Evolutionary conservation across 495 filamentous ascomycete genomes (phyloP).

Genomic region (Penicillium macrosclerotiorum): DNA sequence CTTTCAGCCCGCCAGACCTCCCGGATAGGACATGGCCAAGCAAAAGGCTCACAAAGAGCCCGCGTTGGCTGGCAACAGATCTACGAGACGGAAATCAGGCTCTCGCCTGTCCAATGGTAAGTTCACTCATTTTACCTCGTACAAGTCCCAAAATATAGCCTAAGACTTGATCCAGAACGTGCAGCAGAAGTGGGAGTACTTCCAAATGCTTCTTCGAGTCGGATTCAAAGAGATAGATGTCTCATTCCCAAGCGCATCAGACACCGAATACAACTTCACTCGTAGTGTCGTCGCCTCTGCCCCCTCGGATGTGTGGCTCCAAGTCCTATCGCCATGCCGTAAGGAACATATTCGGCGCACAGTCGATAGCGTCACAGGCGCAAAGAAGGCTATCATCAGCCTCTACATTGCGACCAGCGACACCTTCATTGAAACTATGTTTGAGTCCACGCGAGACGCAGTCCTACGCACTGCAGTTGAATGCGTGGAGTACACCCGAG

Average conservation of each 20-base stretch:
- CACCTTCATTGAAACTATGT: too few relatives aligned
- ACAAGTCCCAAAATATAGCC: background rate
- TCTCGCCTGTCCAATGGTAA: slow-evolving; percentile 64
- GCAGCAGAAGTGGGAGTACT: too few relatives aligned
- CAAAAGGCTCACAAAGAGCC: slow-evolving; percentile 20
- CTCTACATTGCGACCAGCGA: slow-evolving; percentile 88
- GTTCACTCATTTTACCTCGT: slow-evolving; percentile 57
- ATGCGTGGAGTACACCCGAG: slow-evolving; percentile 72
- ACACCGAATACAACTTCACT: slow-evolving; percentile 91
- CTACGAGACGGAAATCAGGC: slow-evolving; percentile 78
- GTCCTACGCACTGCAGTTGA: slow-evolving; percentile 69
- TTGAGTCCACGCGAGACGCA: slow-evolving; percentile 71
- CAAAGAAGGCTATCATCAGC: slow-evolving; percentile 82
- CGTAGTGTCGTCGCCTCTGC: slow-evolving; percentile 67
- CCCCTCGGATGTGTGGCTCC: slow-evolving; percentile 83
- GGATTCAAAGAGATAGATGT: slow-evolving; percentile 94
- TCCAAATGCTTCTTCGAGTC: slow-evolving; percentile 77
- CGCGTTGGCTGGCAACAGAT: slow-evolving; percentile 75
- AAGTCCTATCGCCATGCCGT: slow-evolving; percentile 82
- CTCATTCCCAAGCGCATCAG: slow-evolving; percentile 80
- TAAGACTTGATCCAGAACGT: slow-evolving; percentile 70
- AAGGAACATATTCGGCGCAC: slow-evolving; percentile 79
- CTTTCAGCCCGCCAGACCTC: slow-evolving; percentile 1
- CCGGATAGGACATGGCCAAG: slow-evolving; percentile 6
- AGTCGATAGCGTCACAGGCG: slow-evolving; percentile 74